Evolutionary conservation across 495 filamentous ascomycete genomes (phyloP).

Genomic region (Cryomyces minteri): DNA sequence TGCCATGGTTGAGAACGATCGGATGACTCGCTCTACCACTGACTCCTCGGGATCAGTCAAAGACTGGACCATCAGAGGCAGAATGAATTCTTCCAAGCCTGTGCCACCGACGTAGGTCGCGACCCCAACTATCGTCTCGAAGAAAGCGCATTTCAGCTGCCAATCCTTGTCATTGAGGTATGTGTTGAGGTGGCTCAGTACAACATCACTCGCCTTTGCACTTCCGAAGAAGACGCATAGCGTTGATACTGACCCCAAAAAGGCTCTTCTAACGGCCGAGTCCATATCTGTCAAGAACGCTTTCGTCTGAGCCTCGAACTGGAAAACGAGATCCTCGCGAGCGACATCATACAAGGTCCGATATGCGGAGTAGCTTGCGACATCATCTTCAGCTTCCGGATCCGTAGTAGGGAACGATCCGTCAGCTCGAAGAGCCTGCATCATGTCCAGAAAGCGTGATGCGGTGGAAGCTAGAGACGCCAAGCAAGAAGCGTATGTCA

Average conservation of each 20-base stretch:
- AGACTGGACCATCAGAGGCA: constrained; percentile 94
- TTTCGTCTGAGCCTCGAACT: constrained; percentile 80
- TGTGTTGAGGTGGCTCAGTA: constrained; percentile 89
- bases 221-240: constrained; percentile 93
- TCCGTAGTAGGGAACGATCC: constrained; percentile 62
- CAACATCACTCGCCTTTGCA: constrained; percentile 74
- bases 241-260: constrained; percentile 81
- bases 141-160: constrained; percentile 92
- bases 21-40: constrained; percentile 78
- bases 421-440: constrained; percentile 71
- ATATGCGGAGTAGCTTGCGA: constrained; percentile 37
- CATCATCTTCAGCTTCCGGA: constrained; percentile 61
- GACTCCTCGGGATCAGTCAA: constrained; percentile 89
- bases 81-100: constrained; percentile 84
- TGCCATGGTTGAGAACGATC: constrained; percentile 79
- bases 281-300: constrained; percentile 73
- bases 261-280: constrained; percentile 75
- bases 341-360: constrained; percentile 72
- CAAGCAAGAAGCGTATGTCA: constrained; percentile 83
- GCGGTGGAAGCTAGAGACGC: constrained; percentile 85
- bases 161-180: constrained; percentile 95
- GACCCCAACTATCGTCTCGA: constrained; percentile 87
- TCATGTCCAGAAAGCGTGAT: constrained; percentile 70
- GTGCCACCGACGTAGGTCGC: constrained; percentile 74
- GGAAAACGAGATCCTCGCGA: constrained; percentile 50